These are phyloP conservation scores for Alternaria burnsii DNA, from an alignment of 2,329 filamentous ascomycete species.

Conservation along the genomic window DNA sequence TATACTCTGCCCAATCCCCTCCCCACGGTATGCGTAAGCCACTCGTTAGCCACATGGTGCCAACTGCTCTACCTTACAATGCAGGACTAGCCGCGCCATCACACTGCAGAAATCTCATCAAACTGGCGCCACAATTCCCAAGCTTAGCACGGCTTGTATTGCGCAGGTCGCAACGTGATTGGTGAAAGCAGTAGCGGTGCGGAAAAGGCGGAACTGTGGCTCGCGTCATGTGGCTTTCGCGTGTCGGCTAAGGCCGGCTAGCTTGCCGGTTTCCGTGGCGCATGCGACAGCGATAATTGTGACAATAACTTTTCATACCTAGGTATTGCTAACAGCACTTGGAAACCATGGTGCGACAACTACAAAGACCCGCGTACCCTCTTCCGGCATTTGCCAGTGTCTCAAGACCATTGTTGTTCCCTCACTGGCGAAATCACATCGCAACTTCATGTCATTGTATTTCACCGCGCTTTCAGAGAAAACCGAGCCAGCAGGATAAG, in stretches of 20 bases:
- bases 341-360: background rate
- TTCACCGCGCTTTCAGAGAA: background rate
- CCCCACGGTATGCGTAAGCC: constrained; percentile 23
- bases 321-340: background rate
- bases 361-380: background rate
- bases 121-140: constrained; percentile 13
- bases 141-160: constrained; percentile 9
- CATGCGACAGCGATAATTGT: constrained; percentile 7
- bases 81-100: constrained; percentile 21
- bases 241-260: constrained; percentile 14
- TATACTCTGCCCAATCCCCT: constrained; percentile 12
- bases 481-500: background rate
- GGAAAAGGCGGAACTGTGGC: constrained; percentile 24
- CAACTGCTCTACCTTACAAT: constrained; percentile 12
- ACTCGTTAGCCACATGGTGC: constrained; percentile 17
- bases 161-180: constrained; percentile 16
- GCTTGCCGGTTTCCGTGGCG: constrained; percentile 25
- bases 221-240: constrained; percentile 17
- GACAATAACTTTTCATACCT: background rate
- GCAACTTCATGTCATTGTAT: background rate
- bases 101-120: constrained; percentile 12
- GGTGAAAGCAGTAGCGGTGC: constrained; percentile 14
- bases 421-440: background rate
- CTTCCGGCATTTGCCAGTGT: background rate
- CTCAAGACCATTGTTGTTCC: background rate